Conservation (phyloP, 2,329 filamentous ascomycete genomes). For the Fusarium fracticaudum region DNA sequence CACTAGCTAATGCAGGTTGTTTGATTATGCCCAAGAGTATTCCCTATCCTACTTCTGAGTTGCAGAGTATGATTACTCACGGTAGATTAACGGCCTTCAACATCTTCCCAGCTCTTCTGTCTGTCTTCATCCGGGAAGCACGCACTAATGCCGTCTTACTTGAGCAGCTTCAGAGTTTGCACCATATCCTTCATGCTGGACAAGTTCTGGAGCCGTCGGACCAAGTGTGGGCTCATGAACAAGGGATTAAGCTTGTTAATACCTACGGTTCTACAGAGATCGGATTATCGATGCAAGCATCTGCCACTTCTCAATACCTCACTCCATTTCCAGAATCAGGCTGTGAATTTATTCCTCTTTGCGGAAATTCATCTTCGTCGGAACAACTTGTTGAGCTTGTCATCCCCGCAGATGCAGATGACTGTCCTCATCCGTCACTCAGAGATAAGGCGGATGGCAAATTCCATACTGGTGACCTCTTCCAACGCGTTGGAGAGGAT, state of each 20-base stretch:
- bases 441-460: background rate
- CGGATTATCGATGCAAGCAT: background rate
- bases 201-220: background rate
- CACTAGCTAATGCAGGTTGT: background rate
- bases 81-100: background rate
- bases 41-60: background rate
- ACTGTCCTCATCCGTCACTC: background rate
- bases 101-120: background rate
- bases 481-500: background rate
- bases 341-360: background rate
- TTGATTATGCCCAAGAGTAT: background rate
- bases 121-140: background rate
- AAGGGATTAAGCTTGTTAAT: background rate
- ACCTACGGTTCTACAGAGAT: constrained; percentile 8
- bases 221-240: background rate
- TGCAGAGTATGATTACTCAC: constrained; percentile 1
- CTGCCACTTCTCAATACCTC: background rate
- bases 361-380: rapidly evolving
- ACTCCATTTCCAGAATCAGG: background rate
- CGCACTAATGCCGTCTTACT: rapidly evolving
- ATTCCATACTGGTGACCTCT: constrained; percentile 5
- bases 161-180: background rate
- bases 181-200: background rate
- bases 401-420: background rate
- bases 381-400: background rate